Evolutionary conservation across 176 grass and related monocot genomes (phyloP).

Genomic region (Phoenix dactylifera): DNA sequence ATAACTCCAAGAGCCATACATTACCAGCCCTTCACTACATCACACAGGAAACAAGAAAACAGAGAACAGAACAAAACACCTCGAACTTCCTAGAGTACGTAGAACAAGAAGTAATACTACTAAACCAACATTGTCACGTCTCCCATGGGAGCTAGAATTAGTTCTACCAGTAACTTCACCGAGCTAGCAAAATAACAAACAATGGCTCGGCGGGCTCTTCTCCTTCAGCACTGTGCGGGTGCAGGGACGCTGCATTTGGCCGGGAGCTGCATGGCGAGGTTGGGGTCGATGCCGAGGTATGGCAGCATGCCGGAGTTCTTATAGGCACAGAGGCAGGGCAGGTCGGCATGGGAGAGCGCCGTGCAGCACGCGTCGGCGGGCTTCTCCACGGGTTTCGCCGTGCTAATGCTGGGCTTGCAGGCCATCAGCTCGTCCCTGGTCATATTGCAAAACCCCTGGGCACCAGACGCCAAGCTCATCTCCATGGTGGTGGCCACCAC

Average conservation of each 20-base stretch:
- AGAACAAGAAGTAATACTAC: no score
- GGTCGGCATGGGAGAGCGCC: constrained; percentile 5
- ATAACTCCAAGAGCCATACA: no score
- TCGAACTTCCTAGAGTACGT: no score
- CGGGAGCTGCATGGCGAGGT: constrained; percentile 34
- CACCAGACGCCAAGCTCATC: not conserved
- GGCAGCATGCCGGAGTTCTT: constrained; percentile 3
- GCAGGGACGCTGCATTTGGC: constrained; percentile 20
- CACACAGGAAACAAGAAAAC: no score
- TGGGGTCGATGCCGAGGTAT: constrained; percentile 20
- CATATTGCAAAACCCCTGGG: constrained; percentile 3
- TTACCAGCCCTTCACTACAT: no score
- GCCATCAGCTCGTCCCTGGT: not conserved
- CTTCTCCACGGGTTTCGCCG: constrained; percentile 1
- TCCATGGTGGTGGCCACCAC: not conserved
- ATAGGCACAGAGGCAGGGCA: constrained; percentile 23
- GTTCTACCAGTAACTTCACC: no score
- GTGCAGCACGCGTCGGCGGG: constrained; percentile 3
- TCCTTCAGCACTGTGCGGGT: constrained; percentile 2
- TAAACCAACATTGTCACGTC: no score
- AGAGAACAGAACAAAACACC: no score
- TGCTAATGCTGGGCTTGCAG: constrained; percentile 23
- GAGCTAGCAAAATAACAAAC: no score
- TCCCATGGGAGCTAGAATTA: no score
- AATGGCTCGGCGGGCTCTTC: no score